These are phyloP conservation scores for Suillus sp. DNA, from an alignment of 768 basidiomycete species.

Conservation along the genomic window DNA sequence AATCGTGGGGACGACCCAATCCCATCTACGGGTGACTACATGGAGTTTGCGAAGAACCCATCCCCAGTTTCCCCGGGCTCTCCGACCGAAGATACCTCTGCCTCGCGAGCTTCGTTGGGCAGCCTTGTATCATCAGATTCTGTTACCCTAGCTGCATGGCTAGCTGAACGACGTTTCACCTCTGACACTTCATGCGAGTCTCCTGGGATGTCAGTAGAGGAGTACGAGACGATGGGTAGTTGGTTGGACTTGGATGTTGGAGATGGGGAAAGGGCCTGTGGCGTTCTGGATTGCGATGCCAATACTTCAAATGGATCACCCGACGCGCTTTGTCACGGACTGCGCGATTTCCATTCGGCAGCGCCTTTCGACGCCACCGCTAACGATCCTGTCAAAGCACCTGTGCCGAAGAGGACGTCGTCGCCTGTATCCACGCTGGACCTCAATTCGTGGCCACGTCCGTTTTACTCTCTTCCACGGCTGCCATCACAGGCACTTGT, in stretches of 20 bases:
- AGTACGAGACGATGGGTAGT: slow-evolving; percentile 51
- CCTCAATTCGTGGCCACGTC: slow-evolving; percentile 22
- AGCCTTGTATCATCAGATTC: slow-evolving; percentile 39
- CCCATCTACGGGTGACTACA: slow-evolving; percentile 12
- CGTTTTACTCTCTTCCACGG: slow-evolving; percentile 29
- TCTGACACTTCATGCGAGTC: slow-evolving; percentile 30
- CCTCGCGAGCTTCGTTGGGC: slow-evolving; percentile 25
- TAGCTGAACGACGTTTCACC: slow-evolving; percentile 40
- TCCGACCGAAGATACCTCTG: slow-evolving; percentile 20
- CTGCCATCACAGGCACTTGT: slow-evolving; percentile 24
- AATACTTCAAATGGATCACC: slow-evolving; percentile 38
- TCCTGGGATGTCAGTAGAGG: slow-evolving; percentile 42
- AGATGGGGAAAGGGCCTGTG: slow-evolving; percentile 32
- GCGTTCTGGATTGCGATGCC: slow-evolving; percentile 29
- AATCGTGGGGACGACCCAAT: too few relatives aligned
- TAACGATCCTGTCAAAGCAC: slow-evolving; percentile 18
- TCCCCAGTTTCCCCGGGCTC: slow-evolving; percentile 11
- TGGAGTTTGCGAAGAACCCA: slow-evolving; percentile 11
- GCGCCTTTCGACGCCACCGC: slow-evolving; percentile 28
- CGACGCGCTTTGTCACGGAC: slow-evolving; percentile 26
- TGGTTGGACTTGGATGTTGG: slow-evolving; percentile 39
- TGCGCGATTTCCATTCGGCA: slow-evolving; percentile 23
- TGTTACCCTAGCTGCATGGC: slow-evolving; percentile 36
- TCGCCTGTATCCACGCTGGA: slow-evolving; percentile 16
- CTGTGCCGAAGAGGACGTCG: slow-evolving; percentile 12